Conservation (phyloP, 371 early-diverging fungal genomes). For the Rhizopus arrhizus region DNA sequence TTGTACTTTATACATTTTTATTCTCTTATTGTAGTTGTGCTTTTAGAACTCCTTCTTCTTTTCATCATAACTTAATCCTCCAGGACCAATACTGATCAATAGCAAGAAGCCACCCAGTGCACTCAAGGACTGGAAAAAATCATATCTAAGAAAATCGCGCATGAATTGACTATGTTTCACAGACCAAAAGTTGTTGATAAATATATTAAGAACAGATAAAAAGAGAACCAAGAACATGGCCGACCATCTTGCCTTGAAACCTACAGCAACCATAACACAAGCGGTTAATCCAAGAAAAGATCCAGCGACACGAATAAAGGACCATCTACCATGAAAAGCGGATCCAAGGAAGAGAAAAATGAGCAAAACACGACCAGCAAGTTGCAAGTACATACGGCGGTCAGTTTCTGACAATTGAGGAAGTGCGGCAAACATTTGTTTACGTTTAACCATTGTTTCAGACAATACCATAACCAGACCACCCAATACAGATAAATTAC, state of each 20-base stretch:
- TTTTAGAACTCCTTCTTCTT: constrained; percentile 91
- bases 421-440: constrained; percentile 84
- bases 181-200: constrained; percentile 97
- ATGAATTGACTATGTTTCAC: constrained; percentile 77
- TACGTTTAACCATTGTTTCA: constrained; percentile 66
- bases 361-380: constrained; percentile 90
- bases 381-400: constrained; percentile 82
- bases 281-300: constrained; percentile 80
- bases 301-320: constrained; percentile 68
- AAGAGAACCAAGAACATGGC: constrained; percentile 91
- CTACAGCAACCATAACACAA: constrained; percentile 93
- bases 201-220: constrained; percentile 84
- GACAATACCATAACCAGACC: constrained; percentile 95
- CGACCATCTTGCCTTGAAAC: constrained; percentile 95
- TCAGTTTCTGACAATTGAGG: constrained; percentile 83
- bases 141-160: constrained; percentile 94
- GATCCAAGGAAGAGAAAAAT: constrained; percentile 90
- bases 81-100: constrained; percentile 91
- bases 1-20: too few species aligned
- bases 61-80: constrained; percentile 91
- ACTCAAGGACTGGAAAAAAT: constrained; percentile 96
- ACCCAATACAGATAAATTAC: constrained; percentile 90
- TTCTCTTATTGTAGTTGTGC: not conserved
- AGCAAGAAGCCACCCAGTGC: constrained; percentile 95
- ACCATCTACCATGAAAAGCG: constrained; percentile 83